Evolutionary conservation across 371 early-diverging fungal species (phyloP), one percentile per base, ranked within the genome.

Genomic region (Apophysomyces ossiformis): DNA sequence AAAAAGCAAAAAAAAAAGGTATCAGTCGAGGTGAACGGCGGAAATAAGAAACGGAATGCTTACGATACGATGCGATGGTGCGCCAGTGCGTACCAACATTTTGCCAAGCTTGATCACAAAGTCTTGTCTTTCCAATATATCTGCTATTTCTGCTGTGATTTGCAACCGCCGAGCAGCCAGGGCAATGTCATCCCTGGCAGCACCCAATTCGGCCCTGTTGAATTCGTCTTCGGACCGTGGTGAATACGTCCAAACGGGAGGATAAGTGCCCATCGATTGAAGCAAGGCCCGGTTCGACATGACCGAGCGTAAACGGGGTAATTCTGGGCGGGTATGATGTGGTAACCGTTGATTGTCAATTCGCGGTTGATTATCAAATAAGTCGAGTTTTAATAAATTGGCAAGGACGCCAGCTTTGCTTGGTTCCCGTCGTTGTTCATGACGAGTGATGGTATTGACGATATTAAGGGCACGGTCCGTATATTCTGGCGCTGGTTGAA

Each of bases 11-110:
- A 47, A 18, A 47, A 21, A 47, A 47, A 47, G 2, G 1, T 7
- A 7, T 46, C 13, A 9, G 15, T 4, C 11, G 12, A 2, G 7
- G n/a, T 8, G 21, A 13, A 50, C 16, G 7, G 60, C 47, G 11
- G 37, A 62, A 41, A 13, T 16, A 35, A 8, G 50, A 63, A 66
- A 38, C n/a, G 58, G 63, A 61, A 61, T 61, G 63, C 84, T 81
- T 75, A 78, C 78, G 26, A 93, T 85, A 5, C 94, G 84, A 65
- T 93, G 94, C 9, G 89, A 78, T 6, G 93, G 94, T 9, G 91
- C 89, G 9, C 94, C 94, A 61, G 88, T 89, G 54, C 81, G 79
- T 60, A 90, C 88, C 62, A 92, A 81, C 21, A 86, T 79, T 61
- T 89, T 86, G 16, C 90, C 87, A 16, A 90, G 72, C 61, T 89